phyloP scores from a whole-genome alignment of 129 eudicot genomes.

The Lonicera japonica region DNA sequence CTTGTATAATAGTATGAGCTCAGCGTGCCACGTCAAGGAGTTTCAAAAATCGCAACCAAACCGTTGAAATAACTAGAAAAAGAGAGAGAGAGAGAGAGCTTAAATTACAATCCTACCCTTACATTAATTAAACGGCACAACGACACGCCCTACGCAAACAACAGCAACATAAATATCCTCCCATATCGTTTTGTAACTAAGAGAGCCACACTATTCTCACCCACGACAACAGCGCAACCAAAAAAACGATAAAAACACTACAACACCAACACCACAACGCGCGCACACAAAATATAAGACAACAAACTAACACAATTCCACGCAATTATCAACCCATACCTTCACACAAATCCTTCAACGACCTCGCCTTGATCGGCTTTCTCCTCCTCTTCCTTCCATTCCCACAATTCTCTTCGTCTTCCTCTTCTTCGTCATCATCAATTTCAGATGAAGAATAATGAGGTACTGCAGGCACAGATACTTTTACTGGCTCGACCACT shows the following conservation, averaged over 20 bases:
- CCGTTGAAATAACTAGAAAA: not conserved
- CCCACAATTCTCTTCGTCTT: conserved; percentile 11
- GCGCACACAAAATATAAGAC: not conserved
- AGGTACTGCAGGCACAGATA: not conserved
- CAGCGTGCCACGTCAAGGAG: not conserved
- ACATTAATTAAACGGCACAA: not conserved
- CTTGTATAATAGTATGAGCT: not conserved
- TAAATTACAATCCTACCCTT: not conserved
- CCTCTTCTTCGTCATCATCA: conserved; percentile 20
- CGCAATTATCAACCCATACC: not conserved
- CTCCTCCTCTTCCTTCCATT: conserved; percentile 20
- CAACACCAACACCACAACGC: not conserved
- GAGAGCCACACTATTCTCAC: not conserved
- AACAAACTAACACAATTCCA: not conserved
- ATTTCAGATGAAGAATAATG: conserved; percentile 1
- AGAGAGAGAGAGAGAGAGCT: not conserved
- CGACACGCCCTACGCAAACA: no score
- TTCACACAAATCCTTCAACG: conserved; percentile 56
- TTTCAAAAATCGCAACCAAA: not conserved
- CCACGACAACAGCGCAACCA: not conserved
- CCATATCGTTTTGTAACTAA: no score
- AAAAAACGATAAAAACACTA: no score
- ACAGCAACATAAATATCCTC: not conserved
- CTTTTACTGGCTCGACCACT: conserved; percentile 2
- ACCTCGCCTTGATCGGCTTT: conserved; percentile 57